Percentiles rank a stretch among this genome's conserved stretches.
Evolutionary conservation across 2,329 filamentous ascomycete genomes (phyloP).

Genomic region (Pseudomassariella vexata): DNA sequence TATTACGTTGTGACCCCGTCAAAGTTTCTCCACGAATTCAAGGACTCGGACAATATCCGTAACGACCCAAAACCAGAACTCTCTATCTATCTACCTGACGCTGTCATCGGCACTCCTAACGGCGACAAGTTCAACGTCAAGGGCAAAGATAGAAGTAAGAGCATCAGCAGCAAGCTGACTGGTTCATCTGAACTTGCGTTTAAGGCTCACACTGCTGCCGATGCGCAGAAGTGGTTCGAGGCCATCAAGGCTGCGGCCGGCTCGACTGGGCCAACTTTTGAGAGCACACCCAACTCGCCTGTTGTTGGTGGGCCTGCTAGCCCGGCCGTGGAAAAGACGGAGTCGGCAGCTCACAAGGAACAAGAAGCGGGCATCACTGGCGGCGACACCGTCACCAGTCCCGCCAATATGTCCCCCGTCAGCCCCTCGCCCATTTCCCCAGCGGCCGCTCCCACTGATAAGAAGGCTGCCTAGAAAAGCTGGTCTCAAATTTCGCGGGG

Average conservation of each 20-base stretch:
- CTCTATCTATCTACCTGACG: constrained; percentile 89
- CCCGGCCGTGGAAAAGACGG: constrained; percentile 20
- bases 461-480: constrained; percentile 6
- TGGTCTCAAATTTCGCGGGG: constrained; percentile 2
- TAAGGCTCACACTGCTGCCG: constrained; percentile 76
- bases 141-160: constrained; percentile 84
- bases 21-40: constrained; percentile 93
- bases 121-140: constrained; percentile 90
- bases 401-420: constrained; percentile 23
- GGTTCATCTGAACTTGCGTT: constrained; percentile 77
- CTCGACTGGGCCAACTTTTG: constrained; percentile 33
- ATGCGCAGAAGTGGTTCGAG: constrained; percentile 81
- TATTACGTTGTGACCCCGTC: constrained; percentile 90
- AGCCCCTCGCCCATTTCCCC: constrained; percentile 9
- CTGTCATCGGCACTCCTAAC: constrained; percentile 63
- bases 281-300: constrained; percentile 27
- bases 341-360: constrained; percentile 26
- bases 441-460: neutral
- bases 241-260: constrained; percentile 61
- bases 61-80: constrained; percentile 78
- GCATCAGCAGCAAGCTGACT: constrained; percentile 73
- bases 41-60: constrained; percentile 71
- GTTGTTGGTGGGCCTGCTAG: constrained; percentile 16
- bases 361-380: constrained; percentile 44
- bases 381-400: constrained; percentile 22